These are phyloP conservation scores for Solanum chmielewskii DNA, from an alignment of 257 asterid genomes.

Conservation along the genomic window DNA sequence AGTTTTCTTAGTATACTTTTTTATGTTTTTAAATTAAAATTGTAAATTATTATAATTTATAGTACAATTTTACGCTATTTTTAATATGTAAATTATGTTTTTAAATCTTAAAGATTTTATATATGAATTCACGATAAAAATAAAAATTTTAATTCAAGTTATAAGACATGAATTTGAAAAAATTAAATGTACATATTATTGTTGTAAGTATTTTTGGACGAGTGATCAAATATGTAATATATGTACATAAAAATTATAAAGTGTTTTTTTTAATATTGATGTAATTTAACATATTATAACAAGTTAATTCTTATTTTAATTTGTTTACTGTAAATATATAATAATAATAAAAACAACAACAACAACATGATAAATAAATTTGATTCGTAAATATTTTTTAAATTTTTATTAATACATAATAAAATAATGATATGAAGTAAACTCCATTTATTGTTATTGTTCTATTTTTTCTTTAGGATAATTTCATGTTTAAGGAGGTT, in stretches of 20 bases:
- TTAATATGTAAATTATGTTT: neutral
- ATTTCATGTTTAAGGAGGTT: neutral
- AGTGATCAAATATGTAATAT: neutral
- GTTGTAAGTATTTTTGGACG: neutral
- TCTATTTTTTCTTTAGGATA: neutral
- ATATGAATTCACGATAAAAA: neutral
- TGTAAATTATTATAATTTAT: neutral
- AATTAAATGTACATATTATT: neutral
- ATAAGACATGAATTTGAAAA: neutral
- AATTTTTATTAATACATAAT: neutral
- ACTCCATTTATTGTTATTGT: neutral
- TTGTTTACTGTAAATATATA: neutral
- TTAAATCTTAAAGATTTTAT: neutral
- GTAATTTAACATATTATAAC: neutral
- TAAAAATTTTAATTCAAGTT: neutral
- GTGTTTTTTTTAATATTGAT: neutral
- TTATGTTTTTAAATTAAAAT: neutral
- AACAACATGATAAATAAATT: neutral
- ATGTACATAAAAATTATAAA: neutral
- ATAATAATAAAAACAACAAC: no score
- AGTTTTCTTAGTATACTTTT: neutral
- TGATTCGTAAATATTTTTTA: neutral
- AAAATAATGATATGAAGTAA: neutral
- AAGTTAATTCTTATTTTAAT: neutral
- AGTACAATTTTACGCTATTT: neutral